Percentiles rank a stretch among this genome's conserved stretches.
Evolutionary conservation across 2,329 filamentous ascomycete species (phyloP).

Genomic region (Colletotrichum trifolii): DNA sequence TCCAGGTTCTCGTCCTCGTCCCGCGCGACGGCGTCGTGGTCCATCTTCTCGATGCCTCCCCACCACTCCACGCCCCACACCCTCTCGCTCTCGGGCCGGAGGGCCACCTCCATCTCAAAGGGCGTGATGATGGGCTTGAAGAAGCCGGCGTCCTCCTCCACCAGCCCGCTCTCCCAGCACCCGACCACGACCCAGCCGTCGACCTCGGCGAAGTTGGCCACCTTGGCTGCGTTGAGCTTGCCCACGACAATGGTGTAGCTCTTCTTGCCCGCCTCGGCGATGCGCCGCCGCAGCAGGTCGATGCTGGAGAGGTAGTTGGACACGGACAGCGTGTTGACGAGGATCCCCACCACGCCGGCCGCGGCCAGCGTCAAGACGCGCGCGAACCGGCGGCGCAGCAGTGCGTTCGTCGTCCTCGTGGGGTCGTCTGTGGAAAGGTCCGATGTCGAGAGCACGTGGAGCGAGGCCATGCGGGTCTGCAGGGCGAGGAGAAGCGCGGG

Average conservation of each 20-base stretch:
- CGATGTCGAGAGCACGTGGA: constrained; percentile 81
- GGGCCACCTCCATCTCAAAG: constrained; percentile 85
- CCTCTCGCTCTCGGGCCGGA: constrained; percentile 79
- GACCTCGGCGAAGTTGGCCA: constrained; percentile 96
- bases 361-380: constrained; percentile 84
- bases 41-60: constrained; percentile 81
- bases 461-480: constrained; percentile 80
- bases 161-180: constrained; percentile 95
- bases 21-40: constrained; percentile 49
- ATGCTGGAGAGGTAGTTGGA: constrained; percentile 89
- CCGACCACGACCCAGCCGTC: constrained; percentile 98
- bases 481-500: constrained; percentile 88
- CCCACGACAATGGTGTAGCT: constrained; percentile 96
- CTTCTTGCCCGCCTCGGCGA: constrained; percentile 88
- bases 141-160: constrained; percentile 85
- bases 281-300: constrained; percentile 76
- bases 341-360: constrained; percentile 87
- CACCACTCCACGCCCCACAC: constrained; percentile 92
- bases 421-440: constrained; percentile 60
- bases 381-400: constrained; percentile 87
- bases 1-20: constrained; percentile 40
- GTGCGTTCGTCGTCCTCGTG: constrained; percentile 58
- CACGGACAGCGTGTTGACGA: constrained; percentile 95
- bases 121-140: constrained; percentile 94
- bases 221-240: constrained; percentile 93